Percentiles rank a stretch among this genome's conserved stretches.
Conservation (phyloP, 2,329 filamentous ascomycete species). For the Hymenoscyphus albidus region DNA sequence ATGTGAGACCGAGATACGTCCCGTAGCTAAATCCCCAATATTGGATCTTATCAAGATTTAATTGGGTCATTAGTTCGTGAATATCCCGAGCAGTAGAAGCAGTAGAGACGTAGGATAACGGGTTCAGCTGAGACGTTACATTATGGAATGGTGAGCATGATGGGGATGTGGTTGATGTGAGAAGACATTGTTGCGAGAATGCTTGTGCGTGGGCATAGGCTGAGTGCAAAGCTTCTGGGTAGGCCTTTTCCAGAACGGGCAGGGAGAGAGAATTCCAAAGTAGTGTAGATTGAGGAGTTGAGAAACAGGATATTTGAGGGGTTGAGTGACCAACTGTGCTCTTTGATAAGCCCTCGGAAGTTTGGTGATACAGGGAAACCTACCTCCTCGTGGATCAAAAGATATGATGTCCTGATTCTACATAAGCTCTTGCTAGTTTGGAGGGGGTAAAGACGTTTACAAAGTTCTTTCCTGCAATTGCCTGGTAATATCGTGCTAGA, state of each 20-base stretch:
- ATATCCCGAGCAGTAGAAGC: constrained; percentile 19
- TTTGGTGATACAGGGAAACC: background rate
- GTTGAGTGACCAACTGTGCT: constrained; percentile 16
- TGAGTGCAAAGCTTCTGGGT: constrained; percentile 46
- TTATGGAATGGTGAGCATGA: background rate
- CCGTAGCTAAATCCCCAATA: constrained; percentile 50
- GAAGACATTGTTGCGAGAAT: constrained; percentile 39
- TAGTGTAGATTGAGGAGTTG: constrained; percentile 4
- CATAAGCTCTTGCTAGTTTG: background rate
- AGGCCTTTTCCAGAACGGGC: constrained; percentile 41
- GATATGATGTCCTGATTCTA: constrained; percentile 43
- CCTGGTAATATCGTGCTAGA: constrained; percentile 35
- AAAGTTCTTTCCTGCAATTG: constrained; percentile 45
- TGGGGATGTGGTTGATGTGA: background rate
- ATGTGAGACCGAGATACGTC: constrained; percentile 42
- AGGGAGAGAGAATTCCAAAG: constrained; percentile 44
- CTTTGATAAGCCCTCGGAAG: too few species aligned
- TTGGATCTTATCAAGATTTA: background rate
- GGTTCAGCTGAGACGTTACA: background rate
- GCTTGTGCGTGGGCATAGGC: constrained; percentile 42
- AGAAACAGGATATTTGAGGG: constrained; percentile 17
- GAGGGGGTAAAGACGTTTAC: constrained; percentile 30
- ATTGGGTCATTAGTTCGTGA: constrained; percentile 11
- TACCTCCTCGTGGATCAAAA: constrained; percentile 49
- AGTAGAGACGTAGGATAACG: constrained; percentile 21